These are phyloP conservation scores for Pseudofabraea citricarpa DNA, from an alignment of 2,329 filamentous ascomycete species.

Conservation along the genomic window DNA sequence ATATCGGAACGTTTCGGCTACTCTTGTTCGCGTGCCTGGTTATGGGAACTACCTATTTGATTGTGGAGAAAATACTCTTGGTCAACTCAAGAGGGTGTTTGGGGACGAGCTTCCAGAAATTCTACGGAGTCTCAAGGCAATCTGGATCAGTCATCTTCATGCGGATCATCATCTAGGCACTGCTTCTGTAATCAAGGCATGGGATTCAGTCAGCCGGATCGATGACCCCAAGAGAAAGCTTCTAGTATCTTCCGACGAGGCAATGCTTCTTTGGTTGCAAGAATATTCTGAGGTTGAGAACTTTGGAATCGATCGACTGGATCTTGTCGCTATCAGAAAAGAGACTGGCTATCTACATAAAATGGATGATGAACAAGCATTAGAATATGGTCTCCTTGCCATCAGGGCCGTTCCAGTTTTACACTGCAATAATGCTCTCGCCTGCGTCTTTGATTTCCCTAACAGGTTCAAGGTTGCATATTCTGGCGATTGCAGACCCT, in stretches of 20 bases:
- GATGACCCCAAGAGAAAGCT: conserved; percentile 43
- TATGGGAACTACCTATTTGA: conserved; percentile 88
- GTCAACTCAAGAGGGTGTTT: conserved; percentile 76
- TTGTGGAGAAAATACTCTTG: conserved; percentile 86
- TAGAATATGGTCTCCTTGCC: conserved; percentile 55
- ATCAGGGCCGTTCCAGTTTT: conserved; percentile 65
- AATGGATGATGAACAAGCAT: conserved; percentile 35
- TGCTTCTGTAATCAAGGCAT: conserved; percentile 74
- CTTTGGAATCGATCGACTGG: conserved; percentile 57
- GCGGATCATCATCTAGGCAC: conserved; percentile 94
- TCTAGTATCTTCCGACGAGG: conserved; percentile 61
- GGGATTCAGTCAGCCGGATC: conserved; percentile 53
- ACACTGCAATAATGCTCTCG: conserved; percentile 78
- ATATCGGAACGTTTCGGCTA: conserved; percentile 91
- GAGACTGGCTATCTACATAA: conserved; percentile 17
- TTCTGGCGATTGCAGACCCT: conserved; percentile 89
- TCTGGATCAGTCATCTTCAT: conserved; percentile 95
- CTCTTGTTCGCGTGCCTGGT: conserved; percentile 76
- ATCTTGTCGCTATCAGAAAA: conserved; percentile 15
- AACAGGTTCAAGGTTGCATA: conserved; percentile 84
- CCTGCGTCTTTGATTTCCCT: conserved; percentile 71
- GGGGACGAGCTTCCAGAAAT: conserved; percentile 62
- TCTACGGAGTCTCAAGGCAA: conserved; percentile 70
- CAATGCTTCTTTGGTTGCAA: conserved; percentile 70
- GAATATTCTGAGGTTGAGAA: conserved; percentile 80